phyloP scores from a whole-genome alignment of 805 yeast species.

The Jamesozyma hellenica region DNA sequence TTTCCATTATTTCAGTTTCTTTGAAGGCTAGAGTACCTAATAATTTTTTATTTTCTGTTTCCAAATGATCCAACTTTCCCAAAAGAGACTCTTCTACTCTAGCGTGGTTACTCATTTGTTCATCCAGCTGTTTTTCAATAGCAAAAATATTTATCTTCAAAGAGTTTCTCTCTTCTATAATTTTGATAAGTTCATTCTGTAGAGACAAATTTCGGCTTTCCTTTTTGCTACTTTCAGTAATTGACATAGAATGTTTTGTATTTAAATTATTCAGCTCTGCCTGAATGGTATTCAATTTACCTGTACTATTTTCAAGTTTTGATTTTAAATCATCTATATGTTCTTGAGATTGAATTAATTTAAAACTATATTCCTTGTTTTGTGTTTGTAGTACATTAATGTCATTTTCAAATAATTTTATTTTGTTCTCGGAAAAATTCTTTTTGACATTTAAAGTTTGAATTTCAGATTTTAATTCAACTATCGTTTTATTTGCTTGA shows the following conservation, averaged over 20 bases:
- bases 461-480: neutral
- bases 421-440: neutral
- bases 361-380: neutral
- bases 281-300: neutral
- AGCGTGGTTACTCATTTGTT: neutral
- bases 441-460: neutral
- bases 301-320: neutral
- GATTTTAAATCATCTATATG: no score
- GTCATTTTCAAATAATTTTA: neutral
- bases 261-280: neutral
- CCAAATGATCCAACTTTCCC: neutral
- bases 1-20: neutral
- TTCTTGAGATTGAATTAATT: neutral
- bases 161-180: neutral
- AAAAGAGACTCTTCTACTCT: neutral
- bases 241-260: neutral
- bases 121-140: neutral
- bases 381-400: neutral
- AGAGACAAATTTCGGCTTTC: neutral
- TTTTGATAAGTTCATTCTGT: neutral
- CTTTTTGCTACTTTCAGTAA: neutral
- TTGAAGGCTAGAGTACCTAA: neutral
- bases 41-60: neutral
- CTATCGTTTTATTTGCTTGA: neutral
- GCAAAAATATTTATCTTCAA: neutral